Conservation (phyloP, 2,329 filamentous ascomycete species). For the Bipolaris cookei region DNA sequence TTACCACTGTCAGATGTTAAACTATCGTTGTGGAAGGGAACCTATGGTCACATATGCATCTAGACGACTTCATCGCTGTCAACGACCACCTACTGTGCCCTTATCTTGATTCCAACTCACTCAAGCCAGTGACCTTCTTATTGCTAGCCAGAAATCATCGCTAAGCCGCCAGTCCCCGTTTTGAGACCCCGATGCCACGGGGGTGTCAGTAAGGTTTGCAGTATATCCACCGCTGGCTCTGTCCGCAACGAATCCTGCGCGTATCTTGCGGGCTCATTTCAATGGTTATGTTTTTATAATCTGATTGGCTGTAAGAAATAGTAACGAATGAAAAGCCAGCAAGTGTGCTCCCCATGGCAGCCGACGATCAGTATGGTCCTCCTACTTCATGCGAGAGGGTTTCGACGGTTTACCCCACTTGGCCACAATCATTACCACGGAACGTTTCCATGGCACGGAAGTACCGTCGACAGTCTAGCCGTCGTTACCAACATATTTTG, state of each 20-base stretch:
- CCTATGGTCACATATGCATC: not conserved
- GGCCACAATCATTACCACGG: conserved; percentile 25
- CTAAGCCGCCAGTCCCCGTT: conserved; percentile 6
- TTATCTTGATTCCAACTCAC: conserved; percentile 9
- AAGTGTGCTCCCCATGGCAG: conserved; percentile 8
- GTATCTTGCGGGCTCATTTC: not conserved
- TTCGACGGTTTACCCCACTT: conserved; percentile 30
- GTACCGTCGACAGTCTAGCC: conserved; percentile 23
- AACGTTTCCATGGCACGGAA: conserved; percentile 24
- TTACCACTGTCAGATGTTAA: not conserved
- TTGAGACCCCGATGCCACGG: conserved; percentile 19
- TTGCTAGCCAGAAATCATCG: not conserved
- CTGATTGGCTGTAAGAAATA: not conserved
- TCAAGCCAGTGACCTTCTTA: conserved; percentile 14
- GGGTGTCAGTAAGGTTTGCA: conserved; percentile 11
- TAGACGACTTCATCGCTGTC: conserved; percentile 2
- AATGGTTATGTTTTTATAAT: not conserved
- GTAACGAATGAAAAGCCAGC: conserved; percentile 3
- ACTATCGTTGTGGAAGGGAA: not conserved
- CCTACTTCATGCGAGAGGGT: conserved; percentile 15
- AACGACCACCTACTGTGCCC: not conserved
- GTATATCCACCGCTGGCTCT: conserved; percentile 1
- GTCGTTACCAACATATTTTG: conserved; percentile 2
- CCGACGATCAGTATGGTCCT: conserved; percentile 11
- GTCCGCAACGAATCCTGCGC: conserved; percentile 12